phyloP scores from a whole-genome alignment of 2,329 filamentous ascomycete species.

The Hortaea werneckii region DNA sequence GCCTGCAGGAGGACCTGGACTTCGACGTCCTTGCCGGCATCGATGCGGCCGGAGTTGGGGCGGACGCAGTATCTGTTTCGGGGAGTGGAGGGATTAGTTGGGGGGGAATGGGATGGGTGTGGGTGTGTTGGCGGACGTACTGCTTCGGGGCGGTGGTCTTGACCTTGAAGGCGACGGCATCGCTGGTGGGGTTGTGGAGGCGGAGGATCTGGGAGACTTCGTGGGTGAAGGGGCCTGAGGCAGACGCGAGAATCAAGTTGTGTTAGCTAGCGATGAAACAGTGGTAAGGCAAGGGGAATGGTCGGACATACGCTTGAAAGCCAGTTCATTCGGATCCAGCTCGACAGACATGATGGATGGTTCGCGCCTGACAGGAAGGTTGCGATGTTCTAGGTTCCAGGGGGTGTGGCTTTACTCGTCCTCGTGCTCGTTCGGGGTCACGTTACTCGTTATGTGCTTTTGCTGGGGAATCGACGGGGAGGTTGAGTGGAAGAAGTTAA shows the following conservation, averaged over 20 bases:
- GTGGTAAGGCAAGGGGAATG: neutral
- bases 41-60: conserved; percentile 92
- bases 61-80: conserved; percentile 80
- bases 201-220: conserved; percentile 54
- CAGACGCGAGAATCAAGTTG: neutral
- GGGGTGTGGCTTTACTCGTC: no score
- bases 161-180: conserved; percentile 63
- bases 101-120: no score
- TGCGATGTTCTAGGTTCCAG: no score
- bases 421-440: no score
- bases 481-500: no score
- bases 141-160: conserved; percentile 99
- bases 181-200: conserved; percentile 47
- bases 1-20: conserved; percentile 96
- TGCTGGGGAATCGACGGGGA: no score
- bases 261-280: neutral
- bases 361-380: no score
- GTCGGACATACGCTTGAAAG: conserved; percentile 66
- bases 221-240: conserved; percentile 50
- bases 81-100: neutral
- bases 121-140: conserved; percentile 45
- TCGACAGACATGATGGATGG: conserved; percentile 71
- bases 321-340: conserved; percentile 81
- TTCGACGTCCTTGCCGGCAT: conserved; percentile 79
- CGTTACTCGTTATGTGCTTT: no score